Base-by-base conservation (phyloP, 306 rosid genomes). In the Cicer arietinum region DNA sequence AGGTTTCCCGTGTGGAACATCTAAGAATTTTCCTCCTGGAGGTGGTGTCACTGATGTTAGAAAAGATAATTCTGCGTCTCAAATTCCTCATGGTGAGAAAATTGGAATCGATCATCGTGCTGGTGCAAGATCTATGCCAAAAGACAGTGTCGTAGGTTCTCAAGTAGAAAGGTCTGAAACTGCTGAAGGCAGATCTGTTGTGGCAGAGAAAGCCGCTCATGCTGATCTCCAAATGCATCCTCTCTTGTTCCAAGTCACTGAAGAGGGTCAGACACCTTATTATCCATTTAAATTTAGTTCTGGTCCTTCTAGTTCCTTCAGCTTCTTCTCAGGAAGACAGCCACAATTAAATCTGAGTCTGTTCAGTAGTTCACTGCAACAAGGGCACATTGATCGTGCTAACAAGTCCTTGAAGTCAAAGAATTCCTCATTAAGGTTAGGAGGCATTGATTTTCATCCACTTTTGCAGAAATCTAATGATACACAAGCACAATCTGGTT, bases 191-290 rank as follows among this genome's bases (percentile, higher is more conserved):
- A 81, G 80, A 79, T 56, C 86, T 57, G 54, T 37, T 82, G 87
- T 71, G 39, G 84, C 83, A 71, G 98, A 87, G 56, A 80, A 81
- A 53, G 88, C 76, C 47, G 54, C 80, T 17, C 62, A 77, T 81
- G 77, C 86, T 77, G 95, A 87, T 84, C 89, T 91, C 66, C 92
- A 86, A 80, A 92, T 94, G 93, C 99, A 94, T 89, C 99, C 97
- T 70, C 88, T 94, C 76, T 86, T 92, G 79, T 89, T 94, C 90
- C 95, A 87, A 81, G 81, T 84, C 71, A 76, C 95, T 65, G 93
- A 92, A 75, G 89, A 83, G 83, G 88, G 91, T 61, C 78, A 30
- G 42, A 37, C 69, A 61, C 86, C 90, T 62, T 86, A 86, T 85
- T 88, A 86, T 85, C 89, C 88, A 17, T 72, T 81, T 82, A 88